These are phyloP conservation scores for Hirsutella minnesotensis DNA, from an alignment of 2,329 filamentous ascomycete genomes.

Conservation along the genomic window DNA sequence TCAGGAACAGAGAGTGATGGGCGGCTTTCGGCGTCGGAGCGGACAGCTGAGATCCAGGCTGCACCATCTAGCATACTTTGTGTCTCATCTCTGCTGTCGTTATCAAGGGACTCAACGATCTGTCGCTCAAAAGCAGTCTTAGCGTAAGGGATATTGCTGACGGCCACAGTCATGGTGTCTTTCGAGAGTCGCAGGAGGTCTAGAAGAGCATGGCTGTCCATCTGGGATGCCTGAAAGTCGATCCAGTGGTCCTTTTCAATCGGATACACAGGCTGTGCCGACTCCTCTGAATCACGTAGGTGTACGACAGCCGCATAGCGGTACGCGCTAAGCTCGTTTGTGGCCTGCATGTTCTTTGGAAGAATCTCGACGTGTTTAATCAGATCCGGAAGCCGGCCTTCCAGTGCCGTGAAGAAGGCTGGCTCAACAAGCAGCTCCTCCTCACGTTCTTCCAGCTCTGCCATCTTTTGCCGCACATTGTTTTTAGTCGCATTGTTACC, in stretches of 20 bases:
- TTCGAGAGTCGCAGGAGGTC: background rate
- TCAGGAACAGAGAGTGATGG: background rate
- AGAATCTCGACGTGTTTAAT: slow-evolving; percentile 13
- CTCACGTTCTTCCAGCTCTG: slow-evolving; percentile 7
- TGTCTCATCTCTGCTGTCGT: background rate
- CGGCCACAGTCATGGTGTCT: background rate
- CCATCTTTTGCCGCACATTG: background rate
- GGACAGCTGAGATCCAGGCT: background rate
- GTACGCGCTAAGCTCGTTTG: slow-evolving; percentile 14
- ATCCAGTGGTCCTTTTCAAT: background rate
- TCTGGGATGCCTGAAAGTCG: background rate
- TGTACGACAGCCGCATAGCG: slow-evolving; percentile 14
- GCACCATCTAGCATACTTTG: background rate
- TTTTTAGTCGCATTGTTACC: background rate
- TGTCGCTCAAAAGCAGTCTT: background rate
- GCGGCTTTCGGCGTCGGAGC: background rate
- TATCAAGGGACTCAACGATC: background rate
- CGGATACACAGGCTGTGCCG: background rate
- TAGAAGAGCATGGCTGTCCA: background rate
- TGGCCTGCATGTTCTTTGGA: slow-evolving; percentile 13
- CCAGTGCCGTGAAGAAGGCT: slow-evolving; percentile 11
- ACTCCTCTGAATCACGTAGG: slow-evolving; percentile 3
- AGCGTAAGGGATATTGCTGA: background rate
- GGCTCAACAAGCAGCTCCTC: slow-evolving; percentile 13
- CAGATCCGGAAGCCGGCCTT: slow-evolving; percentile 5